A percentile compares a stretch with the other conserved stretches of the same genome.
Conservation (phyloP, 2,329 filamentous ascomycete species). For the Diaporthe humulicola region DNA sequence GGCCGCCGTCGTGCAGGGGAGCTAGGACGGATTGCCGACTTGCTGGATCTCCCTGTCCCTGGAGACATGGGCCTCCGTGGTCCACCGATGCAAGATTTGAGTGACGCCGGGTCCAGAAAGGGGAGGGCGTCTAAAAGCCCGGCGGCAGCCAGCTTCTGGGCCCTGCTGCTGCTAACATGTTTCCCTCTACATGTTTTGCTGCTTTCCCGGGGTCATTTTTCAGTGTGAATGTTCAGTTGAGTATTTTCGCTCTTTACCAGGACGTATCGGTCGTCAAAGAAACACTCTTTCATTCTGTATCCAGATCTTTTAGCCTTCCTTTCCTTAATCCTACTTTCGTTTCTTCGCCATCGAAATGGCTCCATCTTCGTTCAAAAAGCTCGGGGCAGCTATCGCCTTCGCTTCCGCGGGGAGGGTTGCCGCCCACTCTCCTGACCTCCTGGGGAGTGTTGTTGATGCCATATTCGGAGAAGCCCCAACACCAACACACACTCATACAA, state of each 20-base stretch:
- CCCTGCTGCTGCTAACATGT: neutral
- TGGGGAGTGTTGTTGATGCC: slow-evolving; percentile 33
- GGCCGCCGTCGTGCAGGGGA: neutral
- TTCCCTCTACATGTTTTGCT: slow-evolving; percentile 30
- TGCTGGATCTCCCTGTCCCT: slow-evolving; percentile 11
- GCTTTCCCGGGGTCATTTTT: slow-evolving; percentile 30
- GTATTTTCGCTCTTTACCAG: slow-evolving; percentile 32
- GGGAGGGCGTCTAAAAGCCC: slow-evolving; percentile 35
- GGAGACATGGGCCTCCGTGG: neutral
- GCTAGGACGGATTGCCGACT: neutral
- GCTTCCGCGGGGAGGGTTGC: slow-evolving; percentile 33
- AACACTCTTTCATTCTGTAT: slow-evolving; percentile 32
- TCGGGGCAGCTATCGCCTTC: slow-evolving; percentile 36
- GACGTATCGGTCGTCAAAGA: slow-evolving; percentile 34
- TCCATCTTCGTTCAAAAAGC: slow-evolving; percentile 34
- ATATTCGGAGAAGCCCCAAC: slow-evolving; percentile 34
- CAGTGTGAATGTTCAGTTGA: slow-evolving; percentile 23
- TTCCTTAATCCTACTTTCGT: slow-evolving; percentile 1
- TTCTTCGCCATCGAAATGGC: slow-evolving; percentile 31
- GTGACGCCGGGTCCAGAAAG: slow-evolving; percentile 26
- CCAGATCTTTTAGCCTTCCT: slow-evolving; percentile 19
- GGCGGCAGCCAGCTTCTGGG: slow-evolving; percentile 29
- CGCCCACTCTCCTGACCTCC: slow-evolving; percentile 31
- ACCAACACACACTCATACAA: slow-evolving; percentile 30
- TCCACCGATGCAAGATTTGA: slow-evolving; percentile 33